Evolutionary conservation across 2,329 filamentous ascomycete species (phyloP), one percentile per base, ranked within the genome.

Genomic region (Verticillium isaacii): DNA sequence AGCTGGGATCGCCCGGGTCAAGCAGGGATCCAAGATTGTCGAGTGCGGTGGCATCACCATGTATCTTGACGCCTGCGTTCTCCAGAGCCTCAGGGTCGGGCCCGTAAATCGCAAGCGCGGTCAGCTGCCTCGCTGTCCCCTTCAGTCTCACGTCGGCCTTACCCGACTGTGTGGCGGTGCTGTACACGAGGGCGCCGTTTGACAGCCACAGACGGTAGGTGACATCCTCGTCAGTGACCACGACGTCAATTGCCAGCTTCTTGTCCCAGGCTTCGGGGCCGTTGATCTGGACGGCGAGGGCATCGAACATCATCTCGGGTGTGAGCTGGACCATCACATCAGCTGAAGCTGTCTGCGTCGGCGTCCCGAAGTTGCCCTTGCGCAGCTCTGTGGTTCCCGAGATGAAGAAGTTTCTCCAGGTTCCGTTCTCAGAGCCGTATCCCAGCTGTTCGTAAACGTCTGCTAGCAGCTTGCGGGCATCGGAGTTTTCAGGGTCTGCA

Each of bases 401-500:
- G 17, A 57, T 57, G 56, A 36, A 78, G 58, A 77, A 75, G 60
- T 78, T 78, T 3, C 77, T 66, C 76, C 75, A 78, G 0, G 72
- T 73, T 3, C 68, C 75, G 64, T 78, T 79, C 64, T 78, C 75
- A 2, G 72, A 61, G 2, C 73, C 73, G 59, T 68, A 73, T 0
- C 73, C 77, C 9, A 79, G 70, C 23, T 67, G 62, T 56, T 72
- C 68, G 60, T 71, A 78, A 1, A 73, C 69, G 1, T 61, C 61
- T 1, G 71, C 73, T 3, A 79, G 68, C 5, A 68, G 58, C 5
- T 19, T 55, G 60, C 63, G 68, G 1, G 69, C 68, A 0, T 62
- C 34, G 32, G 45, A 23, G 55, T 69, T 63, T 0, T 66, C 61
- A 0, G 71, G 68, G 23, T 73, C 65, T 1, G 72, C 68, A 14